phyloP scores from a whole-genome alignment of 305 asterid species.

The Salvia sclarea region DNA sequence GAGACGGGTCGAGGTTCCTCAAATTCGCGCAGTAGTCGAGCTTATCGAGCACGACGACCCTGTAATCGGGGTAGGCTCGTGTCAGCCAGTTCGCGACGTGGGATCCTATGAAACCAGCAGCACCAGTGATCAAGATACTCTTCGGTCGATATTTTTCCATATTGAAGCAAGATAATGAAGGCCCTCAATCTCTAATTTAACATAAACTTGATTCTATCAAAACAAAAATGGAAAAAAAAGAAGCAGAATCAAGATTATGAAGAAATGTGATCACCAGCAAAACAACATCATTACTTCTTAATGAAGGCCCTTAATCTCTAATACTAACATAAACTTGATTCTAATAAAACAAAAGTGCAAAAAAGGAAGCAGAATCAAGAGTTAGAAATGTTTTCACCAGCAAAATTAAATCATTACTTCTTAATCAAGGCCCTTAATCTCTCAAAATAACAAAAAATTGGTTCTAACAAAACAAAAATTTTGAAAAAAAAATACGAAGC shows the following conservation, averaged over 20 bases:
- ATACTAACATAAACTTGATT: too few species aligned
- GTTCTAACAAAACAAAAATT: neutral
- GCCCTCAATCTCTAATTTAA: conserved; percentile 21
- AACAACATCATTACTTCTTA: neutral
- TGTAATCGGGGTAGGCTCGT: conserved; percentile 36
- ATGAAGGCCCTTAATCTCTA: too few species aligned
- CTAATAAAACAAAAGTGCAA: too few species aligned
- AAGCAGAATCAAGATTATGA: neutral
- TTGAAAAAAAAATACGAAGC: too few species aligned
- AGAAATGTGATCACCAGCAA: conserved; percentile 13
- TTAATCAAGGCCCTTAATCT: conserved; percentile 26
- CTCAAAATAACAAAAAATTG: neutral
- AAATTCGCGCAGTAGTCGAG: conserved; percentile 45
- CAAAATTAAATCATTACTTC: too few species aligned
- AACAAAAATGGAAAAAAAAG: neutral
- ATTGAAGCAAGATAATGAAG: conserved; percentile 25
- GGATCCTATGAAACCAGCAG: conserved; percentile 50
- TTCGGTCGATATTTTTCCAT: conserved; percentile 40
- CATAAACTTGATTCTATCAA: neutral
- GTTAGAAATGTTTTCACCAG: too few species aligned
- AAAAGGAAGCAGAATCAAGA: too few species aligned
- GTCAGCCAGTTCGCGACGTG: conserved; percentile 44
- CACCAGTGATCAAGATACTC: conserved; percentile 44
- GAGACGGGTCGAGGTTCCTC: conserved; percentile 44
- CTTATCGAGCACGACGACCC: conserved; percentile 45